phyloP scores from a whole-genome alignment of 352 stramenopile genomes.

The Pythium sukuiense region DNA sequence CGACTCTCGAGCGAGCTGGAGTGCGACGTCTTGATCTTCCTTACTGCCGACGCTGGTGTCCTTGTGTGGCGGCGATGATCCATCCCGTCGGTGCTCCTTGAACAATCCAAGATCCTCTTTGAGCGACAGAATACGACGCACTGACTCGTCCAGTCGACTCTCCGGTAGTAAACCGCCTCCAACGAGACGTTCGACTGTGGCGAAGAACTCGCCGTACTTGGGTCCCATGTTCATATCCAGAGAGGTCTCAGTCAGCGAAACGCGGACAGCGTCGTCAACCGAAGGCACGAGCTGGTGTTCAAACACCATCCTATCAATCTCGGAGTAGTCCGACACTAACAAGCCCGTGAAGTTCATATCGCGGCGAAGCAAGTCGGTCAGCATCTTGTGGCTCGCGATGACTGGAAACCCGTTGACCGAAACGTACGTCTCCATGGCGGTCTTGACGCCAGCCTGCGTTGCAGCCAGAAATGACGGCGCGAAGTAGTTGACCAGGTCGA shows the following conservation, averaged over 20 bases:
- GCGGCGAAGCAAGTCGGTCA: slow-evolving; percentile 77
- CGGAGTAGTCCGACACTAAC: slow-evolving; percentile 91
- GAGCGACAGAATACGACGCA: slow-evolving; percentile 43
- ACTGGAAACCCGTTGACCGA: slow-evolving; percentile 88
- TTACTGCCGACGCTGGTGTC: slow-evolving; percentile 20
- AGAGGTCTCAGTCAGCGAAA: slow-evolving; percentile 80
- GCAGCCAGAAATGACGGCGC: slow-evolving; percentile 75
- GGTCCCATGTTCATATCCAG: slow-evolving; percentile 93
- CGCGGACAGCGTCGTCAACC: slow-evolving; percentile 58
- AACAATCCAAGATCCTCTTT: slow-evolving; percentile 59
- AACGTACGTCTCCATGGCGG: slow-evolving; percentile 91
- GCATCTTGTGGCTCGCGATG: slow-evolving; percentile 77
- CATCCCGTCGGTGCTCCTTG: slow-evolving; percentile 8
- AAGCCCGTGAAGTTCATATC: slow-evolving; percentile 90
- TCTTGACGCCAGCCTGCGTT: slow-evolving; percentile 67
- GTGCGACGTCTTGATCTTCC: slow-evolving; percentile 50
- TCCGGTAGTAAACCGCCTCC: slow-evolving; percentile 37
- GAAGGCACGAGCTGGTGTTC: slow-evolving; percentile 80
- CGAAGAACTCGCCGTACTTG: slow-evolving; percentile 46
- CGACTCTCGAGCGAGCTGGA: slow-evolving; percentile 73
- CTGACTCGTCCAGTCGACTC: slow-evolving; percentile 43
- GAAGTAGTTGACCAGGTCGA: slow-evolving; percentile 73
- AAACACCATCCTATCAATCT: slow-evolving; percentile 87
- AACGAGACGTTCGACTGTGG: slow-evolving; percentile 58
- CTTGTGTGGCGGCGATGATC: neutral